Conservation (phyloP, 768 basidiomycete genomes). For the Ramaria sp. region DNA sequence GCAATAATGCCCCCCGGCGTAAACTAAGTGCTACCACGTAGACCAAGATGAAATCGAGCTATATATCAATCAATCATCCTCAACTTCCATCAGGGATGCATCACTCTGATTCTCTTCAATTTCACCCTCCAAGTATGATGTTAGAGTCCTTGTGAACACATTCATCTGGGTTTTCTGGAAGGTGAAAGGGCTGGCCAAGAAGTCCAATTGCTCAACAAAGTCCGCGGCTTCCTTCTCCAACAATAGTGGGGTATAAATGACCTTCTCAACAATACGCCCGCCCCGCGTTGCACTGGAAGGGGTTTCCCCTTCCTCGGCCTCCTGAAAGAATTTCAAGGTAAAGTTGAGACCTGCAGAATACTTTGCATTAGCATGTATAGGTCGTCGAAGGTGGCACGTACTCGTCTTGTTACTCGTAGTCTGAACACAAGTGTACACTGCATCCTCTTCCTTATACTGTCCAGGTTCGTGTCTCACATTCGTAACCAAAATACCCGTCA, state of each 20-base stretch:
- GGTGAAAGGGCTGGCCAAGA: slow-evolving; percentile 53
- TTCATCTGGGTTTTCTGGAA: slow-evolving; percentile 59
- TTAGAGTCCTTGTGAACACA: slow-evolving; percentile 54
- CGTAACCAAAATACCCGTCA: slow-evolving; percentile 68
- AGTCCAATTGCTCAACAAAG: slow-evolving; percentile 49
- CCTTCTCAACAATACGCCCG: slow-evolving; percentile 30
- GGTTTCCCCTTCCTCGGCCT: slow-evolving; percentile 20
- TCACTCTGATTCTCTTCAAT: slow-evolving; percentile 1
- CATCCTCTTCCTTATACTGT: slow-evolving; percentile 43
- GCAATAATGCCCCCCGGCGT: neutral
- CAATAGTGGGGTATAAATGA: slow-evolving; percentile 53
- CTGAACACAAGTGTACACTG: slow-evolving; percentile 57
- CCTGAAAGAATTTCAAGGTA: slow-evolving; percentile 38
- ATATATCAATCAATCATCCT: slow-evolving; percentile 14
- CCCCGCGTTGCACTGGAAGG: slow-evolving; percentile 24
- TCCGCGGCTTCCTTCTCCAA: slow-evolving; percentile 51
- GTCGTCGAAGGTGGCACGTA: slow-evolving; percentile 28
- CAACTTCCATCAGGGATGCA: slow-evolving; percentile 17
- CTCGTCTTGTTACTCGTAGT: slow-evolving; percentile 30
- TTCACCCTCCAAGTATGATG: slow-evolving; percentile 36
- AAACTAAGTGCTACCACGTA: neutral
- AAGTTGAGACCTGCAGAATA: slow-evolving; percentile 46
- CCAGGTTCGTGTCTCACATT: slow-evolving; percentile 41
- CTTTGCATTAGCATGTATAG: neutral
- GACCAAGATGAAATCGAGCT: slow-evolving; percentile 9